Percentiles rank a stretch among this genome's conserved stretches.
These are phyloP conservation scores for Naganishia randhawae DNA, from an alignment of 768 basidiomycete species.

Conservation along the genomic window DNA sequence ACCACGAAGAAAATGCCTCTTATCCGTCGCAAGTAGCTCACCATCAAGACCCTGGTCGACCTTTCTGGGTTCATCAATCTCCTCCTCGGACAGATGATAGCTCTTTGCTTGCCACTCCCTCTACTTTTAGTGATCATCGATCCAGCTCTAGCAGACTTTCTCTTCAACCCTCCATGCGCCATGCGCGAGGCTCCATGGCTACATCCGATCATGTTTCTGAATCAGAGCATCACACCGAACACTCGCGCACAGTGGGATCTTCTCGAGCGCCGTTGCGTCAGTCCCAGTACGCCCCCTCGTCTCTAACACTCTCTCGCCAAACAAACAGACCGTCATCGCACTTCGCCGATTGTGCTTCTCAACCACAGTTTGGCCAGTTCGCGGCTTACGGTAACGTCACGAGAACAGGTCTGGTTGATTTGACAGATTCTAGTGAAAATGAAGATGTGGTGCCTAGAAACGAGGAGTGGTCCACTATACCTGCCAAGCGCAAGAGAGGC, in stretches of 20 bases:
- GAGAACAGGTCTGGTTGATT: not conserved
- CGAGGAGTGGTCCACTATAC: conserved; percentile 7
- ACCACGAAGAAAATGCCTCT: not conserved
- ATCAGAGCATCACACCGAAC: not conserved
- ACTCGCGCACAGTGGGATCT: not conserved
- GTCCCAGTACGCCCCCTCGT: not conserved
- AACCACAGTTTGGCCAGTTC: not conserved
- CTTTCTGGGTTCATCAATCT: not conserved
- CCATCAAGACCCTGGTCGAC: not conserved
- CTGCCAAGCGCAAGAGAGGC: conserved; percentile 4
- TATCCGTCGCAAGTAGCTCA: not conserved
- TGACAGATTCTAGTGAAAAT: not conserved
- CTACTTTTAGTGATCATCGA: not conserved
- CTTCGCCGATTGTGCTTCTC: not conserved
- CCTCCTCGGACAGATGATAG: not conserved
- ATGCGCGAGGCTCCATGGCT: not conserved
- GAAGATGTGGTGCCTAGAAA: not conserved
- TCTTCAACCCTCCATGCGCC: not conserved
- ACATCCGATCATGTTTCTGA: not conserved
- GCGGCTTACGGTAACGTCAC: not conserved
- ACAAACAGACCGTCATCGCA: not conserved
- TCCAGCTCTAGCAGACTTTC: not conserved
- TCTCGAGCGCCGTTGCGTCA: not conserved
- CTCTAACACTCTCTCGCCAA: not conserved
- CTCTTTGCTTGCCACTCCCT: not conserved